Conservation (phyloP, 2,329 filamentous ascomycete genomes). For the Rachicladosporium sp. region DNA sequence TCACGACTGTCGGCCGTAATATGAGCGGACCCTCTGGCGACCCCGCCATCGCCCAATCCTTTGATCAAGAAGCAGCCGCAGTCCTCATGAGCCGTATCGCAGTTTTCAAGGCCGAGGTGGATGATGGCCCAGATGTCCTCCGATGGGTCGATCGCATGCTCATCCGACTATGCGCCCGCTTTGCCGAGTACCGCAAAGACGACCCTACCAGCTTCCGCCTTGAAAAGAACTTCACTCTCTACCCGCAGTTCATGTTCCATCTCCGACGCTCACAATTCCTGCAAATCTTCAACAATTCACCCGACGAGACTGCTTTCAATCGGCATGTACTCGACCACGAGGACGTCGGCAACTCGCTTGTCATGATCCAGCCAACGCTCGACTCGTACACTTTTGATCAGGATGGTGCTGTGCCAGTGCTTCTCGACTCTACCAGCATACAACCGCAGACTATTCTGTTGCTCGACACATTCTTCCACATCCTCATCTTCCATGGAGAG, state of each 20-base stretch:
- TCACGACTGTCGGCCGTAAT: slow-evolving; percentile 85
- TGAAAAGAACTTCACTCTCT: slow-evolving; percentile 98
- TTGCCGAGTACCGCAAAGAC: slow-evolving; percentile 96
- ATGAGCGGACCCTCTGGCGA: slow-evolving; percentile 89
- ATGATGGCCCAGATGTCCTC: slow-evolving; percentile 94
- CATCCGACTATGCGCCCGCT: slow-evolving; percentile 87
- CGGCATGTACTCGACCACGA: slow-evolving; percentile 94
- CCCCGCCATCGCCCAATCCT: slow-evolving; percentile 88
- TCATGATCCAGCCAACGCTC: slow-evolving; percentile 97
- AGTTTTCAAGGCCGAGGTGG: slow-evolving; percentile 96
- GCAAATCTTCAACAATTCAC: slow-evolving; percentile 98
- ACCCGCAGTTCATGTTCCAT: slow-evolving; percentile 99
- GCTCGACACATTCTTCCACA: slow-evolving; percentile 98
- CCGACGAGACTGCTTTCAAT: slow-evolving; percentile 98
- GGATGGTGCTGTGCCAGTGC: slow-evolving; percentile 81
- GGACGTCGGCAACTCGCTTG: slow-evolving; percentile 87
- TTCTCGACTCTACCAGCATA: slow-evolving; percentile 92
- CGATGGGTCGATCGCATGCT: slow-evolving; percentile 98
- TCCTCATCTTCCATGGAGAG: slow-evolving; percentile 97
- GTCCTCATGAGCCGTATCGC: slow-evolving; percentile 99
- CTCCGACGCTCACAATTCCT: slow-evolving; percentile 92
- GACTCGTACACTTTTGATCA: slow-evolving; percentile 97
- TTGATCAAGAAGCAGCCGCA: slow-evolving; percentile 94
- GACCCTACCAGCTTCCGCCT: slow-evolving; percentile 92
- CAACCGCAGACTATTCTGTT: slow-evolving; percentile 87